Evolutionary conservation across 1,139 yeast species (phyloP).

Genomic region (Saccharomyces hybrid): DNA sequence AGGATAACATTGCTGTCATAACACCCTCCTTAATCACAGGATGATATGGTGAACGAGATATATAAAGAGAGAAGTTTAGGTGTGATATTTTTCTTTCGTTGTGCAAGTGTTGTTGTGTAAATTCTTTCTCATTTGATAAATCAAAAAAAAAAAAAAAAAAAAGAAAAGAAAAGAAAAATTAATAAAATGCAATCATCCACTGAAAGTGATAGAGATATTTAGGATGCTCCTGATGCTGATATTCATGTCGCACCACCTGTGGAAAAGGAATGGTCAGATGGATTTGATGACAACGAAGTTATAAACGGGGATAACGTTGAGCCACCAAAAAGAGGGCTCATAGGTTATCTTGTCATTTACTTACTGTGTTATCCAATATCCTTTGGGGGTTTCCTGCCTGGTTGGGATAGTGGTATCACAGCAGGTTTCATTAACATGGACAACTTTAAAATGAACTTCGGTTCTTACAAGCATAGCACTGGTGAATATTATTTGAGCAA

Average conservation of each 20-base stretch:
- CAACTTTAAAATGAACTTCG: constrained; percentile 48
- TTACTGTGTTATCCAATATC: not conserved
- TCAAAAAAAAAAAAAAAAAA: not conserved
- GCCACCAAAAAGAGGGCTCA: not conserved
- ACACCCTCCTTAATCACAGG: not conserved
- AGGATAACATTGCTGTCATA: not conserved
- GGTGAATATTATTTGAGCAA: constrained; percentile 39
- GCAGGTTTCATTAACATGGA: constrained; percentile 67
- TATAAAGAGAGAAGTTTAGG: not conserved
- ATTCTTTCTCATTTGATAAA: too few species aligned
- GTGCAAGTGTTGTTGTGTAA: too few species aligned
- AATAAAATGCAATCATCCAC: not conserved
- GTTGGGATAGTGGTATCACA: constrained; percentile 71
- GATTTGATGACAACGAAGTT: not conserved
- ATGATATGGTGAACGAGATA: not conserved
- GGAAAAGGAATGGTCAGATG: not conserved
- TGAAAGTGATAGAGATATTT: not conserved
- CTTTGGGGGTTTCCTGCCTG: constrained; percentile 20
- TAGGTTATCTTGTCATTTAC: not conserved
- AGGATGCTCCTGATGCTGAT: not conserved
- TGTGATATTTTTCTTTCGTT: not conserved
- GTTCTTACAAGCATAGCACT: constrained; percentile 29
- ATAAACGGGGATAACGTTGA: not conserved
- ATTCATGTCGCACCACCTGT: not conserved
- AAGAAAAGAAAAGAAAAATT: not conserved